phyloP scores from a whole-genome alignment of 176 grass and related monocot species.

The Metroxylon sagu region DNA sequence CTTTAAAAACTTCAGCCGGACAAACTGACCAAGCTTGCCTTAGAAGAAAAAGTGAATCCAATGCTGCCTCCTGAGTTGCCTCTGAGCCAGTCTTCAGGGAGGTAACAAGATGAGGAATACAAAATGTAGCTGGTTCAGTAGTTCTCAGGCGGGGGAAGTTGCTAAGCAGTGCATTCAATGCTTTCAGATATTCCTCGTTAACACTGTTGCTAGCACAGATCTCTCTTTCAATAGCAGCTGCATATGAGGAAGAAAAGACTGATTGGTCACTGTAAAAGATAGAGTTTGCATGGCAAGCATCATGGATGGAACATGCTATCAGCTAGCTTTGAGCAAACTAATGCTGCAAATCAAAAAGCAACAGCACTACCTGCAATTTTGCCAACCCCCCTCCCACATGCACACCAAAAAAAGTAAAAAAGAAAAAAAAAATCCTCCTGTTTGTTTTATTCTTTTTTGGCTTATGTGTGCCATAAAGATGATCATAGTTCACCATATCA shows the following conservation, averaged over 20 bases:
- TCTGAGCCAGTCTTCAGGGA: conserved; percentile 94
- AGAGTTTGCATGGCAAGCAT: not conserved
- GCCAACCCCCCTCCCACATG: too few species aligned
- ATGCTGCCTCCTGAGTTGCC: conserved; percentile 91
- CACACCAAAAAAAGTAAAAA: too few species aligned
- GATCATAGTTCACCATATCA: too few species aligned
- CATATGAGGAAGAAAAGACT: conserved; percentile 3
- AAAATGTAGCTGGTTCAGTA: conserved; percentile 87
- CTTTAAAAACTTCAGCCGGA: conserved; percentile 90
- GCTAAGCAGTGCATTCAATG: conserved; percentile 77
- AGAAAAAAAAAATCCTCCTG: too few species aligned
- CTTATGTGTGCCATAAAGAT: too few species aligned
- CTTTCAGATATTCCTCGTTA: conserved; percentile 98
- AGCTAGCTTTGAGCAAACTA: too few species aligned
- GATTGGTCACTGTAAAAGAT: conserved; percentile 15
- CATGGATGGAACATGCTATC: too few species aligned
- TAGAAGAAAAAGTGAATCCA: conserved; percentile 94
- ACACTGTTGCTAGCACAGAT: conserved; percentile 86
- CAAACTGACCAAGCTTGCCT: conserved; percentile 97
- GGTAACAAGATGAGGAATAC: conserved; percentile 90
- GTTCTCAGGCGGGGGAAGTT: conserved; percentile 97
- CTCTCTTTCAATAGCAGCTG: conserved; percentile 98
- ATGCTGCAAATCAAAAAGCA: too few species aligned
- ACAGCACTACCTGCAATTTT: too few species aligned
- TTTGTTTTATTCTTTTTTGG: too few species aligned